Conservation (phyloP, 2,329 filamentous ascomycete genomes). For the Stachybotrys chlorohalonatus region DNA sequence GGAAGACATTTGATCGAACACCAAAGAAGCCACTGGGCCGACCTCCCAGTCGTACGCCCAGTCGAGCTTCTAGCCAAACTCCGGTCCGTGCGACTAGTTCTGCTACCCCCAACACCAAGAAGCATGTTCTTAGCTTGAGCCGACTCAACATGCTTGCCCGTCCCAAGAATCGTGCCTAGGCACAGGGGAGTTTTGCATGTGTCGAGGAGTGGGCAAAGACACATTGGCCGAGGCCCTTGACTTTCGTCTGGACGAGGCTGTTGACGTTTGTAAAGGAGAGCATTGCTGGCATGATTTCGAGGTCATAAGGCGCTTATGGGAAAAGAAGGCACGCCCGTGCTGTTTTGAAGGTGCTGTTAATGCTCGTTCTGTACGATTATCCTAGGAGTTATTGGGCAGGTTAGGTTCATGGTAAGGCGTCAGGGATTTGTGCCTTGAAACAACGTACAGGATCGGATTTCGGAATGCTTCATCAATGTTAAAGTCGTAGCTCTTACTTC, state of each 20-base stretch:
- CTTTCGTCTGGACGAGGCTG: no score
- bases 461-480: neutral
- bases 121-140: conserved; percentile 42
- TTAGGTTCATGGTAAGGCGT: neutral
- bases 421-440: neutral
- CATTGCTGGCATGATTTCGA: no score
- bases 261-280: no score
- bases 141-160: conserved; percentile 52
- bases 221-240: no score
- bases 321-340: neutral
- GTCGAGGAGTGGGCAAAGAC: no score
- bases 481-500: neutral
- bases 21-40: conserved; percentile 4
- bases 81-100: conserved; percentile 14
- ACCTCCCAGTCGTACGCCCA: neutral
- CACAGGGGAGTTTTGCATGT: no score
- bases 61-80: conserved; percentile 2
- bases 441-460: neutral
- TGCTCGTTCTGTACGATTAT: neutral
- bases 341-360: neutral
- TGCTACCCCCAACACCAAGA: conserved; percentile 43
- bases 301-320: no score
- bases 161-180: conserved; percentile 46
- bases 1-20: conserved; percentile 14
- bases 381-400: neutral